phyloP scores from a whole-genome alignment of 2,329 filamentous ascomycete genomes.

The Hawksworthiomyces lignivorus region DNA sequence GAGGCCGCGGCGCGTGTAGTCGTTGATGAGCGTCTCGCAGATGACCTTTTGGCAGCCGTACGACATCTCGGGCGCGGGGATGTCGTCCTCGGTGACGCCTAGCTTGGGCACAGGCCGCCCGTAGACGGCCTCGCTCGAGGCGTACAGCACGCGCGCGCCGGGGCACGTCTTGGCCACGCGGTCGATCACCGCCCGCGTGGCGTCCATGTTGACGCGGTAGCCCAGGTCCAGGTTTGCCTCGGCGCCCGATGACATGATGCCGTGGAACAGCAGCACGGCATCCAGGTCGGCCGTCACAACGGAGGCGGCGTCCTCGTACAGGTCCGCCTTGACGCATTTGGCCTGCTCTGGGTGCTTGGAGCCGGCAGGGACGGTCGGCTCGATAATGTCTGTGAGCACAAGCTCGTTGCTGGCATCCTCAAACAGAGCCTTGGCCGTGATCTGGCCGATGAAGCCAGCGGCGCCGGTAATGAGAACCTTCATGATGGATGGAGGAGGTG shows the following conservation, averaged over 20 bases:
- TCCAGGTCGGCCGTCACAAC: slow-evolving; percentile 30
- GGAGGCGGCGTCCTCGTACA: slow-evolving; percentile 27
- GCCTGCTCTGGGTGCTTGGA: slow-evolving; percentile 35
- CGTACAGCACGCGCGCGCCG: slow-evolving; percentile 42
- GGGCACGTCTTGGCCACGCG: slow-evolving; percentile 35
- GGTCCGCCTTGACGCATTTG: slow-evolving; percentile 34
- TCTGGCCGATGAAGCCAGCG: slow-evolving; percentile 47
- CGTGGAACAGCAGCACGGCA: slow-evolving; percentile 44
- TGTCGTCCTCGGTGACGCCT: slow-evolving; percentile 33
- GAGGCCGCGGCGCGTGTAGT: slow-evolving; percentile 42
- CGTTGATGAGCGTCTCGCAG: slow-evolving; percentile 46
- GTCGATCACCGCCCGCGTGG: slow-evolving; percentile 40
- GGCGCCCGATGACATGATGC: slow-evolving; percentile 48
- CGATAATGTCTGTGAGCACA: slow-evolving; percentile 39
- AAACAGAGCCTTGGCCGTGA: slow-evolving; percentile 42
- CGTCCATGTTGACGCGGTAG: slow-evolving; percentile 41
- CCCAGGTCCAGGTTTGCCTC: slow-evolving; percentile 46
- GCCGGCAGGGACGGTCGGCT: slow-evolving; percentile 35
- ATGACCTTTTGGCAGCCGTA: slow-evolving; percentile 49
- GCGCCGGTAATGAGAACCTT: slow-evolving; percentile 44
- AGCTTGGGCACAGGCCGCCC: slow-evolving; percentile 35
- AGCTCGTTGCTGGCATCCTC: slow-evolving; percentile 33
- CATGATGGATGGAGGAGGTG: no score
- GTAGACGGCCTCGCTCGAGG: slow-evolving; percentile 46
- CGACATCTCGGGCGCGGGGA: slow-evolving; percentile 43